Evolutionary conservation across 371 early-diverging fungal species (phyloP), one percentile per base, ranked within the genome.

Genomic region (Batrachochytrium dendrobatidis): DNA sequence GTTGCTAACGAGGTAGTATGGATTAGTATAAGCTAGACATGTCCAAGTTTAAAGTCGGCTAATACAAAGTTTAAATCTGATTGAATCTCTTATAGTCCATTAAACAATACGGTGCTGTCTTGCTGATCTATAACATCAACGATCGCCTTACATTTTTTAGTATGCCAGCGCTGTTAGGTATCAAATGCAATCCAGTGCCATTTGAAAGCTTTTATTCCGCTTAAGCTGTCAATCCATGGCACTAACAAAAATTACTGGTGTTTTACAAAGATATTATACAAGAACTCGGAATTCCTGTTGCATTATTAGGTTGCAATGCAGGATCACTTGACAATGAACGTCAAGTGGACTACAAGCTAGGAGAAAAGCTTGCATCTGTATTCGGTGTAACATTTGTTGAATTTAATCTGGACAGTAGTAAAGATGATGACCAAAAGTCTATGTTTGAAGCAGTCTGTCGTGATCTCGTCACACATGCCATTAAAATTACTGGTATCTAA

Each of bases 91-190:
- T n/a, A n/a, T n/a, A n/a, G n/a, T n/a, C n/a, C n/a, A n/a, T n/a
- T n/a, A n/a, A n/a, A n/a, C n/a, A 63, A 25, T 18, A 50, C 12
- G 56, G 61, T 32, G 66, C 58, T 10, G 28, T 58, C 2, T n/a
- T 66, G 2, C 59, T 66, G n/a, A 59, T 51, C 55, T 66, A 66
- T 35, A 60, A 62, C 43, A 52, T 59, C 26, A 29, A 34, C 35
- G 50, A 66, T 34, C 52, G 62, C 20, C 31, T 30, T 7, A 48
- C 66, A 15, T 66, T 66, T 39, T 28, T 66, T 25, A 48, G 31
- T 22, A 62, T 66, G 45, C 46, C 61, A 26, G 58, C 48, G 25
- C 49, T 66, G 1, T 59, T 66, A n/a, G 66, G 63, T 63, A 31
- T n/a, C n/a, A n/a, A n/a, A n/a, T n/a, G n/a, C n/a, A n/a, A n/a